Conservation (phyloP, 352 stramenopile species). For the Halophytophthora polymorphica region DNA sequence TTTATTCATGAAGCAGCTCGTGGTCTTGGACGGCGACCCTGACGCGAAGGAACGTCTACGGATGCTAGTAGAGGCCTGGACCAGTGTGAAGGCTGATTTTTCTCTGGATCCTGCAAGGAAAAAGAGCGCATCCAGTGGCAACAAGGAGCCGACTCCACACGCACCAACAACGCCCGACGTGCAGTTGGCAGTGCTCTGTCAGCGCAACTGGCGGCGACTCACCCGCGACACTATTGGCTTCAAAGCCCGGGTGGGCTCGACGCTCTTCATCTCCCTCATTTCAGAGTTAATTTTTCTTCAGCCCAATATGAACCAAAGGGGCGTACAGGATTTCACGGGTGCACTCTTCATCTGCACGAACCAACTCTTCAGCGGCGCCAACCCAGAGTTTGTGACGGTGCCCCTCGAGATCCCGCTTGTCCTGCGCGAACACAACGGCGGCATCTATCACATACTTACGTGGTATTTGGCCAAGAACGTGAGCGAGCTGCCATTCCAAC, state of each 20-base stretch:
- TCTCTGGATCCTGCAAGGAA: too few relatives aligned
- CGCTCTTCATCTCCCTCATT: constrained; percentile 31
- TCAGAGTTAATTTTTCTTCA: constrained; percentile 36
- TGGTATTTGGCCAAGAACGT: constrained; percentile 44
- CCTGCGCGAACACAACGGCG: constrained; percentile 29
- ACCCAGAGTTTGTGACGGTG: constrained; percentile 31
- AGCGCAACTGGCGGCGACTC: too few relatives aligned
- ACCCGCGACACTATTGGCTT: constrained; percentile 29
- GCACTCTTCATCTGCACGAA: constrained; percentile 35
- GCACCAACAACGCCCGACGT: too few relatives aligned
- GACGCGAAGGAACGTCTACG: constrained; percentile 14
- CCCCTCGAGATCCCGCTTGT: constrained; percentile 37
- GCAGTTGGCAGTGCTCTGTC: too few relatives aligned
- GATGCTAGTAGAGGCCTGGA: too few relatives aligned
- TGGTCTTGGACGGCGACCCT: constrained; percentile 44
- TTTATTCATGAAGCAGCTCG: constrained; percentile 63
- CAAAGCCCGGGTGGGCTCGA: constrained; percentile 26
- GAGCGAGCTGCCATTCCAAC: constrained; percentile 31
- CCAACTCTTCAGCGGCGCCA: constrained; percentile 29
- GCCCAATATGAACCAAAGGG: constrained; percentile 24
- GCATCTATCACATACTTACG: constrained; percentile 29
- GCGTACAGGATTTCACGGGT: constrained; percentile 34
- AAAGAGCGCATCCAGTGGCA: too few relatives aligned
- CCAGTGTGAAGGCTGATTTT: too few relatives aligned
- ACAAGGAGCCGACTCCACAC: too few relatives aligned